These are phyloP conservation scores for Pichia ethanolica DNA, from an alignment of 805 yeast genomes.

Conservation along the genomic window DNA sequence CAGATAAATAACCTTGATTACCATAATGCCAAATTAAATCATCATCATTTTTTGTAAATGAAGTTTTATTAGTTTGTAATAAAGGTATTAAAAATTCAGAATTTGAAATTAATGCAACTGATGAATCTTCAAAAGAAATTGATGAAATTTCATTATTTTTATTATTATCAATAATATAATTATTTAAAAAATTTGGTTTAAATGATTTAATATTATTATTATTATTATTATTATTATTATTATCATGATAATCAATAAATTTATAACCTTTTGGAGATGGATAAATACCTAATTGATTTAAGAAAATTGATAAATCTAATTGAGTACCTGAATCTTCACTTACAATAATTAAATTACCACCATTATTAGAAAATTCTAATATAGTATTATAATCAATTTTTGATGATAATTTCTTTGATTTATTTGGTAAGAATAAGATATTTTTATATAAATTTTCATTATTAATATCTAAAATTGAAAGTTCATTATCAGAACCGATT, in stretches of 20 bases:
- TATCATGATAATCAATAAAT: constrained; percentile 56
- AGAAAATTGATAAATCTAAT: constrained; percentile 57
- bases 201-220: constrained; percentile 15
- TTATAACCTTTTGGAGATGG: constrained; percentile 71
- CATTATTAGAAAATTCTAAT: constrained; percentile 51
- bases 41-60: constrained; percentile 37
- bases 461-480: constrained; percentile 28
- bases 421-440: constrained; percentile 52
- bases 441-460: constrained; percentile 46
- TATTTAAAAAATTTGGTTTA: constrained; percentile 25
- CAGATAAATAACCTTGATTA: constrained; percentile 66
- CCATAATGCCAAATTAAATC: constrained; percentile 72
- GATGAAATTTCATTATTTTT: constrained; percentile 1
- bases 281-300: constrained; percentile 74
- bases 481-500: neutral
- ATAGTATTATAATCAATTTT: constrained; percentile 41
- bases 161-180: constrained; percentile 13
- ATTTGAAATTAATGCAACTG: constrained; percentile 65
- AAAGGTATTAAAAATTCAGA: constrained; percentile 66
- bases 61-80: constrained; percentile 55
- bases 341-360: constrained; percentile 71
- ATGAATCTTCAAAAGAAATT: constrained; percentile 34
- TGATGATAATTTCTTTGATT: constrained; percentile 35
- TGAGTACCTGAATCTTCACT: constrained; percentile 45
- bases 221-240: constrained; percentile 21